Conservation (phyloP, 331 rosid genomes). For the Ulmus americana region DNA sequence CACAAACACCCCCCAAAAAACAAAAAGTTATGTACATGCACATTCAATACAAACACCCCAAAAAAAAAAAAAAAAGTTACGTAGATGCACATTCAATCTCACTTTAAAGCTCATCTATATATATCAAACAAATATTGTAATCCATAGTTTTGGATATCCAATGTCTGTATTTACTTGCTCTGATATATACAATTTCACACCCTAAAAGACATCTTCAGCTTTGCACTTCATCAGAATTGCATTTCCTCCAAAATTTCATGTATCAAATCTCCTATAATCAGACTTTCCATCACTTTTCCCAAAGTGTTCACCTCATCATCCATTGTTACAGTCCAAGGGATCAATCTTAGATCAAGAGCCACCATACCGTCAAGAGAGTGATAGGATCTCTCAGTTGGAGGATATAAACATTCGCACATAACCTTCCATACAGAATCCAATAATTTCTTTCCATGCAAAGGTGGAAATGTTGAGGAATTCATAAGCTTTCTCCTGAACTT, state of each 20-base stretch:
- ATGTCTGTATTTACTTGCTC: constrained; percentile 24
- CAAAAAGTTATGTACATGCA: constrained; percentile 29
- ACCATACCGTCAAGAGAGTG: constrained; percentile 61
- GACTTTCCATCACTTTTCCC: constrained; percentile 58
- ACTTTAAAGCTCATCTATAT: constrained; percentile 24
- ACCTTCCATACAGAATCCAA: constrained; percentile 60
- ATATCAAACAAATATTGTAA: constrained; percentile 34
- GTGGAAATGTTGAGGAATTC: constrained; percentile 36
- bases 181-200: constrained; percentile 10
- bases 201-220: background rate
- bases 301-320: constrained; percentile 43
- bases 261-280: constrained; percentile 59
- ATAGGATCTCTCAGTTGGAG: constrained; percentile 35
- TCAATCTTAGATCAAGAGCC: constrained; percentile 47
- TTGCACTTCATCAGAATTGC: constrained; percentile 24
- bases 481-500: constrained; percentile 45
- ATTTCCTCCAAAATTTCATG: constrained; percentile 63
- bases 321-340: constrained; percentile 48
- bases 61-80: constrained; percentile 15
- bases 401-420: constrained; percentile 33
- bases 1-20: constrained; percentile 21
- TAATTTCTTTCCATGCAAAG: constrained; percentile 58
- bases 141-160: constrained; percentile 23
- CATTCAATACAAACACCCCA: no score
- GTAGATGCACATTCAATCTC: constrained; percentile 30